Conservation (phyloP, 768 basidiomycete genomes). For the Psilocybe azurescens region DNA sequence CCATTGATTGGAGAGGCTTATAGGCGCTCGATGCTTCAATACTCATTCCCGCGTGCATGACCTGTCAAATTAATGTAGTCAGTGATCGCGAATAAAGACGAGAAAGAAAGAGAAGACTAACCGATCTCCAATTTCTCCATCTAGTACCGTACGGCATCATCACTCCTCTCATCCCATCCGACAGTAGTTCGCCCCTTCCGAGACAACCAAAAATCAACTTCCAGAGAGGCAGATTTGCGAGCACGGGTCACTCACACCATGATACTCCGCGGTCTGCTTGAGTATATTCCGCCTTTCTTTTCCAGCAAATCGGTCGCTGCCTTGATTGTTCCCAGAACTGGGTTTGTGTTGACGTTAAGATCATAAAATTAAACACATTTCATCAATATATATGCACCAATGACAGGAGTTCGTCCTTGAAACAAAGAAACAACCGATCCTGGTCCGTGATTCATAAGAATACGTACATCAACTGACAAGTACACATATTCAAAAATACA, state of each 20-base stretch:
- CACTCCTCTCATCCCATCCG: constrained; percentile 36
- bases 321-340: constrained; percentile 29
- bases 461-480: no score
- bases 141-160: constrained; percentile 35
- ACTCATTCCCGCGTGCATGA: constrained; percentile 32
- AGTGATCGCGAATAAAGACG: no score
- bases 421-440: constrained; percentile 20
- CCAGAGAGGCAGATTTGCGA: neutral
- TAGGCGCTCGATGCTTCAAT: constrained; percentile 29
- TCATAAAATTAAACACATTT: no score
- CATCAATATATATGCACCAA: constrained; percentile 9
- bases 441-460: neutral
- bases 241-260: constrained; percentile 26
- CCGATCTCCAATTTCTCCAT: constrained; percentile 39
- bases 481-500: neutral
- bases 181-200: constrained; percentile 33
- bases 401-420: constrained; percentile 17
- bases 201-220: neutral
- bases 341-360: no score
- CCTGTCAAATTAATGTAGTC: constrained; percentile 9
- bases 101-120: constrained; percentile 15
- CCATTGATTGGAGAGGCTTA: constrained; percentile 28
- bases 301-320: constrained; percentile 37
- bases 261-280: constrained; percentile 37
- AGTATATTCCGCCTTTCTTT: constrained; percentile 38